Conservation (phyloP, 164 flowering plant species). For the Magnolia sinica region DNA sequence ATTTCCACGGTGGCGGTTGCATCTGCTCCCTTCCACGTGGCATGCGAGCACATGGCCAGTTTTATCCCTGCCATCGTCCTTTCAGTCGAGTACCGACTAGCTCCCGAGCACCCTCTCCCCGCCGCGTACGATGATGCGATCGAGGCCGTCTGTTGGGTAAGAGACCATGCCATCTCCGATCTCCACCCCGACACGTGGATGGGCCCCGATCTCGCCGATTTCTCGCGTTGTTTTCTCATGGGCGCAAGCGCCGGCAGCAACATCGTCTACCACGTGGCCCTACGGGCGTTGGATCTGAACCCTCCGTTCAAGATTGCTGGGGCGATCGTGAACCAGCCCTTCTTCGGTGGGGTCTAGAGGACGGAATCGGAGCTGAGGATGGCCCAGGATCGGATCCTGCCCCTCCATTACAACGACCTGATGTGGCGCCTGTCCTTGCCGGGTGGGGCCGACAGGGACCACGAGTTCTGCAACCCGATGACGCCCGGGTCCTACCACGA, state of each 20-base stretch:
- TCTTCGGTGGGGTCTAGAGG: conserved; percentile 32
- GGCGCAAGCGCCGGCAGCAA: conserved; percentile 53
- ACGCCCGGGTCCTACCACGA: not conserved
- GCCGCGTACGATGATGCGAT: conserved; percentile 46
- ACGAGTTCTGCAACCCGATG: conserved; percentile 32
- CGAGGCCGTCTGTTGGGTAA: conserved; percentile 40
- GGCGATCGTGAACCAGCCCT: conserved; percentile 31
- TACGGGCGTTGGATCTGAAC: conserved; percentile 16
- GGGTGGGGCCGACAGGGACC: conserved; percentile 35
- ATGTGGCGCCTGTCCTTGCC: conserved; percentile 41
- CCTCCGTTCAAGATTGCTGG: conserved; percentile 29
- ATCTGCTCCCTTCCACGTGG: conserved; percentile 33
- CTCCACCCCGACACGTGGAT: not conserved
- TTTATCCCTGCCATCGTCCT: conserved; percentile 30
- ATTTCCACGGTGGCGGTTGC: conserved; percentile 19
- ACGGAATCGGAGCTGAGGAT: conserved; percentile 29
- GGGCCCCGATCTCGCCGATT: not conserved
- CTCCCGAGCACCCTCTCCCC: conserved; percentile 51
- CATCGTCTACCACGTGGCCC: conserved; percentile 42
- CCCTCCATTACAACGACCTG: conserved; percentile 20
- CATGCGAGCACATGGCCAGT: conserved; percentile 27
- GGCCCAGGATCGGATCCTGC: conserved; percentile 18
- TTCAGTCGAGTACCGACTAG: conserved; percentile 46
- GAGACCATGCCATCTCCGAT: conserved; percentile 11
- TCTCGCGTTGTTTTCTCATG: conserved; percentile 34